Evolutionary conservation across 2,329 filamentous ascomycete species (phyloP), one percentile per base, ranked within the genome.

Genomic region (Aureobasidium sp.): DNA sequence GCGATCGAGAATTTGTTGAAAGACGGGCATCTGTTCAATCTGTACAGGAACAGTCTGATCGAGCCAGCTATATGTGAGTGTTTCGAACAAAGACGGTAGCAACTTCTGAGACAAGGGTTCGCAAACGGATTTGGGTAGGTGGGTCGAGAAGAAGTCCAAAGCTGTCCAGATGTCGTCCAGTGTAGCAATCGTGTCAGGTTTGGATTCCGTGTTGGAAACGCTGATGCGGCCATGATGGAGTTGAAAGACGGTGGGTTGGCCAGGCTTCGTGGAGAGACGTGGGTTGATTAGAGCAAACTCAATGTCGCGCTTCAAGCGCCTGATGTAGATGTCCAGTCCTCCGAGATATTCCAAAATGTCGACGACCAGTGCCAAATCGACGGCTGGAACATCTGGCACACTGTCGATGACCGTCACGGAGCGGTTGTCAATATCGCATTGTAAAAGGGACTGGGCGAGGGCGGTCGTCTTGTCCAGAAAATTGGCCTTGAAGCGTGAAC

Each of bases 41-140:
- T 88, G 86, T 1, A 86, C 78, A 0, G 94, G 93, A 0, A 99
- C 86, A 0, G 85, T 83, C 15, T 84, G 80, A 33, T 89, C 83
- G 8, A 99, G 80, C 87, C 90, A 95, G 4, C 81, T 78, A 4
- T 81, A 81, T 42, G 90, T 86, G 11, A 96, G 78, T 23, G 83
- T 82, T 6, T 83, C 79, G 9, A 86, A 80, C 10, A 96, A 73
- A 40, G 82, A 79, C 0, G 85, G 85, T 71, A 96, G 82, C 70
- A 96, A 82, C 9, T 83, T 81, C 13, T 81, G 77, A 0, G 88
- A 88, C 1, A 96, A 75, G 1, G 83, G 78, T 8, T 71, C 64
- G 8, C 74, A 70, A 13, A 85, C 71, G 2, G 73, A 70, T 25
- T 70, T 60, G 7, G 84, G 83, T 7, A 87, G 71, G 15, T 73